A percentile compares a stretch with the other conserved stretches of the same genome.
These are phyloP conservation scores for Leccinellum albellum DNA, from an alignment of 768 basidiomycete genomes.

Conservation along the genomic window DNA sequence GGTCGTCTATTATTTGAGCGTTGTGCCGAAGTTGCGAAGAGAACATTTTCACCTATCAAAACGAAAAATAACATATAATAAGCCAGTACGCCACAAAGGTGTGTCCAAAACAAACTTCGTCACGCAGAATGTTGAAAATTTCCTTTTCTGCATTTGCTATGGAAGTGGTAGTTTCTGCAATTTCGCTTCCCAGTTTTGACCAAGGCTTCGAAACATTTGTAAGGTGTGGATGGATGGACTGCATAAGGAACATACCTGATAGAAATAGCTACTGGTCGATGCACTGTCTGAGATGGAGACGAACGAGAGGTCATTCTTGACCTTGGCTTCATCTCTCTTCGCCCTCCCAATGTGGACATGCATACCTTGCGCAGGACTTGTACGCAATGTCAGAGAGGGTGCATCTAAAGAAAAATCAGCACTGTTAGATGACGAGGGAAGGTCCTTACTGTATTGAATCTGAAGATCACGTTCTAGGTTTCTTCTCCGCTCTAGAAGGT, in stretches of 20 bases:
- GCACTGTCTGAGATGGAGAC: slow-evolving; percentile 56
- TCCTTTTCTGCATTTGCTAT: slow-evolving; percentile 62
- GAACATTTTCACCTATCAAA: slow-evolving; percentile 56
- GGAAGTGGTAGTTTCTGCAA: slow-evolving; percentile 52
- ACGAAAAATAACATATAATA: background rate
- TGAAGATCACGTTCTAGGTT: slow-evolving; percentile 55
- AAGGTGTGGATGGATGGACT: background rate
- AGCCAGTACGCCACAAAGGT: slow-evolving; percentile 1
- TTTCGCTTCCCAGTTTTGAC: slow-evolving; percentile 68
- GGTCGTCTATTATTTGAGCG: slow-evolving; percentile 76
- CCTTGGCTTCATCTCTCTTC: slow-evolving; percentile 55
- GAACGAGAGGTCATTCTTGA: slow-evolving; percentile 50
- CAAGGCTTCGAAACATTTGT: slow-evolving; percentile 49
- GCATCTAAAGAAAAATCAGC: slow-evolving; percentile 44
- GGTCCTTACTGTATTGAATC: slow-evolving; percentile 45
- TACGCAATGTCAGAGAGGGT: slow-evolving; percentile 70
- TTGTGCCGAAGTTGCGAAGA: slow-evolving; percentile 63
- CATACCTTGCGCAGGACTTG: slow-evolving; percentile 64
- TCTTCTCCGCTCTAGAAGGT: slow-evolving; percentile 44
- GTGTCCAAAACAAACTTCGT: slow-evolving; percentile 45
- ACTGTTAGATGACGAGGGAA: background rate
- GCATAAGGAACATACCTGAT: slow-evolving; percentile 40
- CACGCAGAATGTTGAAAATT: slow-evolving; percentile 65
- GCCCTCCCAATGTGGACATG: slow-evolving; percentile 67
- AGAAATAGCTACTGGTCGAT: slow-evolving; percentile 67